Evolutionary conservation across 1,284 basidiomycete species (phyloP), one percentile per base, ranked within the genome.

Genomic region (Phellinidium pouzarii): DNA sequence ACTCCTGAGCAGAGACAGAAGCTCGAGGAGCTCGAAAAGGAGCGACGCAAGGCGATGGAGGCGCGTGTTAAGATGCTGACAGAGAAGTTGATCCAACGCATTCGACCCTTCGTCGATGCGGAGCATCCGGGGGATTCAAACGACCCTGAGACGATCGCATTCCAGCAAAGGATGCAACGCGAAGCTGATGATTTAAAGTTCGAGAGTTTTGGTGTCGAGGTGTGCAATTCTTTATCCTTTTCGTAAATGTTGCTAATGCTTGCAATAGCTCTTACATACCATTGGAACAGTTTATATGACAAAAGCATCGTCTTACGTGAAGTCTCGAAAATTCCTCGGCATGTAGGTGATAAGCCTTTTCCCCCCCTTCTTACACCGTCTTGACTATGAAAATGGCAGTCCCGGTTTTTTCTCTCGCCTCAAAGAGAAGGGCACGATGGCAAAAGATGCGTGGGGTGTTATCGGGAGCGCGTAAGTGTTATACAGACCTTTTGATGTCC

Each of bases 141-240:
- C 54, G 95, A 98, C 65, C 72, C 83, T 0, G 95, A 98, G 72
- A 91, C 89, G 4, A 68, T 69, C 54, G 74, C 76, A 19, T 95
- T 94, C 64, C 84, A 89, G 67, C 75, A 77, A 50, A 82, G 78
- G 67, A 91, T 97, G 68, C 78, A 72, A 64, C 75, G 80, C 42
- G 96, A 99, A 68, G 93, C 92, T 1, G 93, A 97, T 59, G 96
- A 99, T 72, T 68, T 99, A 63, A 99, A 98, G 75, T 71, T 98
- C 54, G 96, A 99, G 73, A 95, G 92, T 60, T 99, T 99, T 68
- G 96, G 96, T 53, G 85, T 99, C 40, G 95, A 98, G 80, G 86
- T 94, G 59, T 11, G 70, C 67, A 37, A 34, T 53, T 11, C 5
- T 27, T 31, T 22, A 17, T 48, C 25, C 31, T 22, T 27, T 5